Conservation (phyloP, 768 basidiomycete species). For the Tricholoma sp. region DNA sequence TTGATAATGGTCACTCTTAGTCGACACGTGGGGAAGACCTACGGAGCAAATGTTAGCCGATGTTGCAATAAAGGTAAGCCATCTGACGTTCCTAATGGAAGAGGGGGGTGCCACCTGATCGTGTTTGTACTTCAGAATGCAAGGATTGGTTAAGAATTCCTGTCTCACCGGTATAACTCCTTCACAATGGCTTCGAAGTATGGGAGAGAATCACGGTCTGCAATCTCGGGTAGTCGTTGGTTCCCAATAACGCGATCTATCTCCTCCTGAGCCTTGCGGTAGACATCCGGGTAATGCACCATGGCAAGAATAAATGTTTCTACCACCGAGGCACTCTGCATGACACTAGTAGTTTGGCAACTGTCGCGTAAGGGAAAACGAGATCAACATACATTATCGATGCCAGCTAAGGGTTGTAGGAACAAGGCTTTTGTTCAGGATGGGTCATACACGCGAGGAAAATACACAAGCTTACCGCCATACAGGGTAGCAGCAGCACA, state of each 20-base stretch:
- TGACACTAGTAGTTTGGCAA: too few species aligned
- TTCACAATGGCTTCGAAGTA: conserved; percentile 29
- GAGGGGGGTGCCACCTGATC: background rate
- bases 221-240: too few species aligned
- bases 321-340: background rate
- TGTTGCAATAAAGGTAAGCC: background rate
- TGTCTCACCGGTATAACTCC: background rate
- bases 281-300: conserved; percentile 28
- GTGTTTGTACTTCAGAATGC: background rate
- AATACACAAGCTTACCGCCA: background rate
- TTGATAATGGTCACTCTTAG: background rate
- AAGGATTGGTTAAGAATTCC: background rate
- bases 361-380: too few species aligned
- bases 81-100: background rate
- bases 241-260: conserved; percentile 32
- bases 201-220: too few species aligned
- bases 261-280: too few species aligned
- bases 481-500: background rate
- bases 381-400: too few species aligned
- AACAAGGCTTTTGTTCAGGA: too few species aligned
- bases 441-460: background rate
- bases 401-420: too few species aligned
- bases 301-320: conserved; percentile 32
- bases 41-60: background rate
- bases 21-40: background rate